Percentiles rank a stretch among this genome's conserved stretches.
Conservation (phyloP, 177 flowering plant genomes). For the Vitis hybrid region DNA sequence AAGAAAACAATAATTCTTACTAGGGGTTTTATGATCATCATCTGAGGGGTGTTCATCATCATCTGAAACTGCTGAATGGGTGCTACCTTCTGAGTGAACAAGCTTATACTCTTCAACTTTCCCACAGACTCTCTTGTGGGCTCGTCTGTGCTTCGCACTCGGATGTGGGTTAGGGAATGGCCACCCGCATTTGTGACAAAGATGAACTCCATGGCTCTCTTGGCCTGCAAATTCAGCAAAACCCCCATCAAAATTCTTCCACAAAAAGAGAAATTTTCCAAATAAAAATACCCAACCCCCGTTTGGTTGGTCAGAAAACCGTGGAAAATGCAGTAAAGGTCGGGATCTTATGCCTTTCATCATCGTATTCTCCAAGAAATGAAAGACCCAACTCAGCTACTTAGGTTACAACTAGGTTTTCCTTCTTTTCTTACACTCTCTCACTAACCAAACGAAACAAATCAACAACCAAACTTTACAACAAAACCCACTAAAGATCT, state of each 20-base stretch:
- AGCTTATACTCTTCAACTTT: constrained; percentile 56
- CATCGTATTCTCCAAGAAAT: too few relatives aligned
- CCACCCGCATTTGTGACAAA: constrained; percentile 83
- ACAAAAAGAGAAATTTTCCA: neutral
- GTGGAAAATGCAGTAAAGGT: too few relatives aligned
- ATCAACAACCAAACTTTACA: too few relatives aligned
- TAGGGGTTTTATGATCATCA: constrained; percentile 45
- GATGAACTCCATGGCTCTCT: constrained; percentile 50
- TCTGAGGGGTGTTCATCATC: constrained; percentile 51
- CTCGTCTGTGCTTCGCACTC: constrained; percentile 72
- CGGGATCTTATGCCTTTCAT: too few relatives aligned
- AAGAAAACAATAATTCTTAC: constrained; percentile 26
- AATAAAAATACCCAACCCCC: neutral
- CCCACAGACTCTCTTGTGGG: constrained; percentile 82
- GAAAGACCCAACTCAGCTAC: too few relatives aligned
- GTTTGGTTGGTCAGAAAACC: too few relatives aligned
- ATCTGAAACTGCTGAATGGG: constrained; percentile 24
- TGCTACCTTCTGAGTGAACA: constrained; percentile 21
- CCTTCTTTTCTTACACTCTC: too few relatives aligned
- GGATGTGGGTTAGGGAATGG: constrained; percentile 79
- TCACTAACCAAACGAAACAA: too few relatives aligned
- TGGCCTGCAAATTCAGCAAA: constrained; percentile 36
- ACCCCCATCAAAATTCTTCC: constrained; percentile 1
- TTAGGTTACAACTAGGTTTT: too few relatives aligned
- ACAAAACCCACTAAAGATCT: too few relatives aligned